Base-by-base conservation (phyloP, 768 basidiomycete genomes). In the Pulveroboletus frians region DNA sequence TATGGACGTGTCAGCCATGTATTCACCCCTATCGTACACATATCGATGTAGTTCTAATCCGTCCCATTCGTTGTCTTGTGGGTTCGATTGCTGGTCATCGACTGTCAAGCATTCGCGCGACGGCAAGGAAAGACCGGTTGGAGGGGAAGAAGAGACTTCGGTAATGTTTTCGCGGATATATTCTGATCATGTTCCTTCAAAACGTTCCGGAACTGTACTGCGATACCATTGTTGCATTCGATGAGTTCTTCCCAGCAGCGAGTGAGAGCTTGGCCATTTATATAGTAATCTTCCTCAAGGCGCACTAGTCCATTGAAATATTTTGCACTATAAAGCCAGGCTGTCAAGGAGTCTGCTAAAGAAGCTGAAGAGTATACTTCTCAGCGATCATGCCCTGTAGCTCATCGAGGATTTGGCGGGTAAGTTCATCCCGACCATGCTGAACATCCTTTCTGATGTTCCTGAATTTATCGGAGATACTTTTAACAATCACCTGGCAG, bases 261-360 rank as follows among this genome's bases (percentile, higher is more conserved):
- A 41, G 71, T 60, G 31, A 80, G 64, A 27, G 70, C 65, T 37
- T 69, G 67, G 49, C 75, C 70, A 46, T 71, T 68, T 21, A 51
- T 62, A 32, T 75, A 69, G 54, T 83, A 84, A 46, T 76, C 74
- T 46, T 73, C 71, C 56, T 83, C 79, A 15, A 84, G 71, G 46
- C 74, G 73, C 27, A 84, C 73, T 27, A 85, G 62, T 13, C 53
- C 62, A 56, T 83, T 79, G 62, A 78, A 82, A 55, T 78, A 73
- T 17, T 54, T 62, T 36, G 71, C 70, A 46, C 84, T 85, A 50
- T 3, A 18, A 45, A 35, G 26, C 9, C 44, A 37, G 17, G 9
- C 39, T 48, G 35, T 55, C 47, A 52, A 36, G 15, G 39, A 10
- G 45, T 43, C 29, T 34, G n/a, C 13, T 30, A 39, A 47, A 43